Base-by-base conservation (phyloP, 1,139 yeast genomes). In the Citeromyces hawaiiensis region DNA sequence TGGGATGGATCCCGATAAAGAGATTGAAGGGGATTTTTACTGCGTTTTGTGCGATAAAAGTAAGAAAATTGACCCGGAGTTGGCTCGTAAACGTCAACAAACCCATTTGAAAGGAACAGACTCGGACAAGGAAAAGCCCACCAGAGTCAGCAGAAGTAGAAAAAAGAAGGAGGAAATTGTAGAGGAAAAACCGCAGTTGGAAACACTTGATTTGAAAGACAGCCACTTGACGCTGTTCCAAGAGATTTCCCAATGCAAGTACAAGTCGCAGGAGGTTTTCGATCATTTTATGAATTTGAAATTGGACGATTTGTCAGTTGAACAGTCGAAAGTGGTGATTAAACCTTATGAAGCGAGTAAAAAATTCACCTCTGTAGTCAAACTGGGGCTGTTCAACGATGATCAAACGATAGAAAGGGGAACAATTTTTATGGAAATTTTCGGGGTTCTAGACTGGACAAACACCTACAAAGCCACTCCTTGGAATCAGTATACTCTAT, bases 371-470 rank as follows among this genome's bases (percentile, higher is more conserved):
- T 96, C 96, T 0, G 71, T 83, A 37, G 68, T 83, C 2, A 77
- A 76, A 47, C 56, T 80, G 39, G 87, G 93, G 0, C 62, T 88
- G 15, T 79, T 72, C 47, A 52, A 79, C 2, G 64, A 63, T 5
- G 43, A 58, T 3, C 48, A 60, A 1, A 23, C 27, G 4, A 55
- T 76, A 1, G 68, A 74, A 0, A 61, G 65, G 38, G 73, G 70
- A 27, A 69, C 77, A 2, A 65, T 73, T 3, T 59, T 87, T 3
- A 64, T 72, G 30, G 91, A 85, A 49, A 70, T 76, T 45, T 57
- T 76, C 10, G 97, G 97, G 6, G 93, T 83, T 45, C 56, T 87
- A 4, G 80, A 77, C 48, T 64, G 72, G 39, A 76, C 76, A 46
- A 66, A 67, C 17, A 72, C 71, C 47, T 88, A 87, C 54, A 67